A percentile compares a stretch with the other conserved stretches of the same genome.
phyloP scores from a whole-genome alignment of 2,329 filamentous ascomycete species.

The Penicillium sclerotigenum region DNA sequence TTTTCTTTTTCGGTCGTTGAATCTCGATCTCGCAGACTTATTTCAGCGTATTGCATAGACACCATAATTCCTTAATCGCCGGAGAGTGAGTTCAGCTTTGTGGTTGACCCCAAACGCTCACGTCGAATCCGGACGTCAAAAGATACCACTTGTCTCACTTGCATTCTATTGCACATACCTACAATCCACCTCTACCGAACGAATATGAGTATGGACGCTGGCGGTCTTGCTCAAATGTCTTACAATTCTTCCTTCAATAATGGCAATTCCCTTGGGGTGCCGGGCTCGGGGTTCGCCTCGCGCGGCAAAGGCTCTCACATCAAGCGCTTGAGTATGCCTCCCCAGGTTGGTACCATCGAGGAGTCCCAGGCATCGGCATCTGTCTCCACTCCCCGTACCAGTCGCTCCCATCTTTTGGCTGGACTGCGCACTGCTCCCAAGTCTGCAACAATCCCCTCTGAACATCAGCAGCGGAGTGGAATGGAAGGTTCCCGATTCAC shows the following conservation, averaged over 20 bases:
- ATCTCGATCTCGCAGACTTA: slow-evolving; percentile 4
- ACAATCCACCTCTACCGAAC: slow-evolving; percentile 23
- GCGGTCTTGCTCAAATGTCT: slow-evolving; percentile 99
- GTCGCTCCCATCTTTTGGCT: slow-evolving; percentile 88
- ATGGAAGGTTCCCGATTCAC: slow-evolving; percentile 50
- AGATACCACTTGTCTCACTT: slow-evolving; percentile 10
- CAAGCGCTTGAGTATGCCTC: slow-evolving; percentile 79
- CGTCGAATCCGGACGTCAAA: slow-evolving; percentile 11
- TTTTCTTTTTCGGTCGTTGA: slow-evolving; percentile 4
- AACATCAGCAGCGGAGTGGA: slow-evolving; percentile 54
- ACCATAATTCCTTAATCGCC: slow-evolving; percentile 35
- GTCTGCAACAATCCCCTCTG: slow-evolving; percentile 69
- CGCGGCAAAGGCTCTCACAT: slow-evolving; percentile 80
- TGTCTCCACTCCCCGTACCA: slow-evolving; percentile 81
- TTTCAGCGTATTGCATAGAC: slow-evolving; percentile 19
- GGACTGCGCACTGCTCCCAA: slow-evolving; percentile 92
- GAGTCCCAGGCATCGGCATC: slow-evolving; percentile 63
- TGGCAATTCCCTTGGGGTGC: slow-evolving; percentile 67
- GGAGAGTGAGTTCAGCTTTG: slow-evolving; percentile 22
- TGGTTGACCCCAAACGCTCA: slow-evolving; percentile 29
- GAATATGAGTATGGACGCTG: slow-evolving; percentile 71
- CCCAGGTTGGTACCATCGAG: slow-evolving; percentile 68
- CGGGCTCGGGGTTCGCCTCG: slow-evolving; percentile 77
- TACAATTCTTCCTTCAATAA: slow-evolving; percentile 72
- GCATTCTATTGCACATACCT: slow-evolving; percentile 31